A percentile compares a stretch with the other conserved stretches of the same genome.
These are phyloP conservation scores for Metarhizium album DNA, from an alignment of 2,329 filamentous ascomycete genomes.

Conservation along the genomic window DNA sequence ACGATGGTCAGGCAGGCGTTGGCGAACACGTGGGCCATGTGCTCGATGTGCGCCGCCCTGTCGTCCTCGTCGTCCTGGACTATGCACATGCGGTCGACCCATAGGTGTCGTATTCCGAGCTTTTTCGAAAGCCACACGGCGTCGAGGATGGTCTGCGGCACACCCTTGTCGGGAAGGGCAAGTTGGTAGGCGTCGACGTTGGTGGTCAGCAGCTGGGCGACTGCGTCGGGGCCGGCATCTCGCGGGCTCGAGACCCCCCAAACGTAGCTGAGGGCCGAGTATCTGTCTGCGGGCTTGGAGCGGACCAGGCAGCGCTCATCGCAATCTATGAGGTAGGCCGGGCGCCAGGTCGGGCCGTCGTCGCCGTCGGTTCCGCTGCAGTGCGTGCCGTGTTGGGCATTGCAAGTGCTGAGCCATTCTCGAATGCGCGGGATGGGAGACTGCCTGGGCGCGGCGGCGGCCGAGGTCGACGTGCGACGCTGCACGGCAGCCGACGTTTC, in stretches of 20 bases:
- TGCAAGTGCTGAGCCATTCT: slow-evolving; percentile 33
- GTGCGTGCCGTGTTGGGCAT: slow-evolving; percentile 29
- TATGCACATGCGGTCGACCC: slow-evolving; percentile 36
- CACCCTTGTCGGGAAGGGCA: slow-evolving; percentile 24
- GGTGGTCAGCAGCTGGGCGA: slow-evolving; percentile 22
- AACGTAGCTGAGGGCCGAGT: slow-evolving; percentile 36
- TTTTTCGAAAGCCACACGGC: slow-evolving; percentile 34
- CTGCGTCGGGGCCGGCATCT: slow-evolving; percentile 15
- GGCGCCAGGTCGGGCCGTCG: slow-evolving; percentile 25
- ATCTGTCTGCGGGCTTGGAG: slow-evolving; percentile 27
- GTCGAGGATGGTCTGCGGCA: slow-evolving; percentile 32
- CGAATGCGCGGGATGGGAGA: slow-evolving; percentile 28
- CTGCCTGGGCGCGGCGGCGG: slow-evolving; percentile 16
- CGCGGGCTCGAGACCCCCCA: slow-evolving; percentile 22
- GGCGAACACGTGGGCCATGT: slow-evolving; percentile 35
- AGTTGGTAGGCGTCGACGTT: slow-evolving; percentile 27
- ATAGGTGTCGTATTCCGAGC: slow-evolving; percentile 31
- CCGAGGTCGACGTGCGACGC: slow-evolving; percentile 20
- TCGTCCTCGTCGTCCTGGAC: slow-evolving; percentile 32
- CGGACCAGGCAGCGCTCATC: slow-evolving; percentile 28
- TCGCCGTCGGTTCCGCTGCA: slow-evolving; percentile 20
- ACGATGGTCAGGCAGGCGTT: slow-evolving; percentile 35
- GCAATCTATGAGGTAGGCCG: slow-evolving; percentile 30
- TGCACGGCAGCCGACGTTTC: slow-evolving; percentile 16
- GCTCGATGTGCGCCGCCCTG: slow-evolving; percentile 27